A percentile compares a stretch with the other conserved stretches of the same genome.
phyloP scores from a whole-genome alignment of 176 grass and related monocot genomes.

The Eragrostis nindensis region DNA sequence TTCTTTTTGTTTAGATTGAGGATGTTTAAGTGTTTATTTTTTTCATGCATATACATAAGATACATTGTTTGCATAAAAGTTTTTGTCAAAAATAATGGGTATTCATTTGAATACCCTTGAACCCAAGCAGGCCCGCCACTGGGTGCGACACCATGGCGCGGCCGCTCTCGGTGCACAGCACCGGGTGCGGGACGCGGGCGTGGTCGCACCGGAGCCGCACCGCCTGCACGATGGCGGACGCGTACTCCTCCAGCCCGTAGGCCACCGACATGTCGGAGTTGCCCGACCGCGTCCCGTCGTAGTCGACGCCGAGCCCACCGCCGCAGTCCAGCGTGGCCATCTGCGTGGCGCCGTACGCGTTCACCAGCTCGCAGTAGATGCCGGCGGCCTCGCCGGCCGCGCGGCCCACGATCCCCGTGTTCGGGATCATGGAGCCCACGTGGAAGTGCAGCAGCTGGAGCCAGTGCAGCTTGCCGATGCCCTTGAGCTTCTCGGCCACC shows the following conservation, averaged over 20 bases:
- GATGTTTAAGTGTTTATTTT: no score
- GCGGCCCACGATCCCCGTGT: neutral
- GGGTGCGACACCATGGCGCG: neutral
- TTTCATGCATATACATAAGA: no score
- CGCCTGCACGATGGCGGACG: slow-evolving; percentile 4
- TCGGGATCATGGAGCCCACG: slow-evolving; percentile 19
- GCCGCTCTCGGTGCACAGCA: slow-evolving; percentile 20
- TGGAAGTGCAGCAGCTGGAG: neutral
- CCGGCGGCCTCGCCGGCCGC: neutral
- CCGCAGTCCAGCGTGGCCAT: neutral
- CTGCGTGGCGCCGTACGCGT: neutral
- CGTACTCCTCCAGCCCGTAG: slow-evolving; percentile 14
- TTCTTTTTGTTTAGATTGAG: no score
- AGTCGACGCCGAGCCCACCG: slow-evolving; percentile 17
- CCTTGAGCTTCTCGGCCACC: neutral
- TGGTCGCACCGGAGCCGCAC: neutral
- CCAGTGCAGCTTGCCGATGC: neutral
- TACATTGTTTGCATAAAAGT: no score
- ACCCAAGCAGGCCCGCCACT: no score
- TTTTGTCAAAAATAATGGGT: no score
- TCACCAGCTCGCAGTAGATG: slow-evolving; percentile 17
- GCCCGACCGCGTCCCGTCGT: slow-evolving; percentile 10
- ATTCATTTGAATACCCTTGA: no score
- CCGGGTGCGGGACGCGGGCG: neutral
- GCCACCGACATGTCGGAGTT: slow-evolving; percentile 6